Conservation (phyloP, 768 basidiomycete species). For the Tulasnella sp. region DNA sequence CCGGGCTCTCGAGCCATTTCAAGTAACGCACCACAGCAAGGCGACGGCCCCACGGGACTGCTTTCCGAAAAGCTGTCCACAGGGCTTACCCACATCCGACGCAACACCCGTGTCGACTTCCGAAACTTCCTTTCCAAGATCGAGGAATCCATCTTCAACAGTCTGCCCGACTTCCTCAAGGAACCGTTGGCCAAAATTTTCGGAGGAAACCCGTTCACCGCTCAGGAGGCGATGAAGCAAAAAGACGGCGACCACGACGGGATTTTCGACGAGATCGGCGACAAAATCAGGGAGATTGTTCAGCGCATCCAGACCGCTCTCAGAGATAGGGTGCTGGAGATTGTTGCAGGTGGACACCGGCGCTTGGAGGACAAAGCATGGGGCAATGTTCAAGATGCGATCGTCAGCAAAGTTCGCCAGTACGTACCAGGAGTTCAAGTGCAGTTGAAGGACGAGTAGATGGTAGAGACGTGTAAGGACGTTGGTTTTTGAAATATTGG, state of each 20-base stretch:
- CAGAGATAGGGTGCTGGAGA: constrained; percentile 11
- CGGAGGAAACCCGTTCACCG: constrained; percentile 5
- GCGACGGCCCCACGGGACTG: not conserved
- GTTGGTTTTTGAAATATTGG: not conserved
- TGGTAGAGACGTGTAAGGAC: not conserved
- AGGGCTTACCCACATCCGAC: constrained; percentile 4
- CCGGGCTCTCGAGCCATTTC: not conserved
- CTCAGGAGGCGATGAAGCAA: not conserved
- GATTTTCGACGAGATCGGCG: not conserved
- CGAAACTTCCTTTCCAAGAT: constrained; percentile 13
- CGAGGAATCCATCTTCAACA: constrained; percentile 9
- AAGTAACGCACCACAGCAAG: not conserved
- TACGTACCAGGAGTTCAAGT: constrained; percentile 16
- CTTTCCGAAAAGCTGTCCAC: constrained; percentile 10
- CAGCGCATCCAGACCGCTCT: constrained; percentile 5
- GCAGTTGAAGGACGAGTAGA: constrained; percentile 11
- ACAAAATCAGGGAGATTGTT: constrained; percentile 10
- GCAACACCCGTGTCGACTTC: constrained; percentile 13
- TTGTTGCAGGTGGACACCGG: constrained; percentile 11
- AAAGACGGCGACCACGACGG: not conserved
- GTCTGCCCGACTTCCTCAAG: constrained; percentile 6
- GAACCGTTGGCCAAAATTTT: constrained; percentile 5
- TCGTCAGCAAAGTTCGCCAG: constrained; percentile 8
- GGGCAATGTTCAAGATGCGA: constrained; percentile 15
- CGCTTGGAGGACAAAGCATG: constrained; percentile 15